Conservation (phyloP, 2,329 filamentous ascomycete species). For the Volutella citrinella region DNA sequence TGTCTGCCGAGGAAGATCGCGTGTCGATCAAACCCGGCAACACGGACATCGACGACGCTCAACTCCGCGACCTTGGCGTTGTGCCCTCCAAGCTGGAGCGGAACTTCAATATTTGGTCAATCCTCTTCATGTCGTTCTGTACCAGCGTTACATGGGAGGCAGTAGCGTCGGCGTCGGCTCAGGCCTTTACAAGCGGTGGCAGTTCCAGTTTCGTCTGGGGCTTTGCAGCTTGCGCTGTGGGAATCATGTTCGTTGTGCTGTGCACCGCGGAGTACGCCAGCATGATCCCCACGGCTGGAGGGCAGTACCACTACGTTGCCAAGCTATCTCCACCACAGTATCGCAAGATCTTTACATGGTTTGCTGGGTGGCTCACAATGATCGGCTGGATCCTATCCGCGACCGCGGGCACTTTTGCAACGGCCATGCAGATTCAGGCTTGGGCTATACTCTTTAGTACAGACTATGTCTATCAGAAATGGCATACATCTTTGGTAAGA, state of each 20-base stretch:
- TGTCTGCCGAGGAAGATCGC: not conserved
- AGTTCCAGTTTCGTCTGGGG: slow-evolving; percentile 11
- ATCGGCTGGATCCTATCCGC: slow-evolving; percentile 7
- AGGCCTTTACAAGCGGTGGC: slow-evolving; percentile 4
- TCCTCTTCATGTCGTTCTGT: slow-evolving; percentile 10
- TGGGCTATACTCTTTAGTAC: slow-evolving; percentile 7
- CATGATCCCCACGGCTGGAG: slow-evolving; percentile 7
- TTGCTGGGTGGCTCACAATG: slow-evolving; percentile 8
- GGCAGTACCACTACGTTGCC: slow-evolving; percentile 9
- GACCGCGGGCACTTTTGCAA: slow-evolving; percentile 6
- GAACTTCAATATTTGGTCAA: slow-evolving; percentile 9
- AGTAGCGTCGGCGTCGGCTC: slow-evolving; percentile 3
- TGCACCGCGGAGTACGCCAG: slow-evolving; percentile 7
- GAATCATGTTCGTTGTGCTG: not conserved
- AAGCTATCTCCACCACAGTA: slow-evolving; percentile 6
- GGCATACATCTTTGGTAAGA: slow-evolving; percentile 6
- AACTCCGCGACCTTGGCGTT: slow-evolving; percentile 5
- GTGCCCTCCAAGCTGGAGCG: slow-evolving; percentile 7
- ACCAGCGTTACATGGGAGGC: slow-evolving; percentile 12
- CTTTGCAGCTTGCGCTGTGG: slow-evolving; percentile 1
- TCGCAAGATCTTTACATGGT: slow-evolving; percentile 6
- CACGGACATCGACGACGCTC: slow-evolving; percentile 1
- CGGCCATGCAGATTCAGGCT: slow-evolving; percentile 8
- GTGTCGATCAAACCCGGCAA: not conserved
- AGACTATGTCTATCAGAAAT: slow-evolving; percentile 4